Conservation (phyloP, 345 rosid genomes). For the Populus simonii region DNA sequence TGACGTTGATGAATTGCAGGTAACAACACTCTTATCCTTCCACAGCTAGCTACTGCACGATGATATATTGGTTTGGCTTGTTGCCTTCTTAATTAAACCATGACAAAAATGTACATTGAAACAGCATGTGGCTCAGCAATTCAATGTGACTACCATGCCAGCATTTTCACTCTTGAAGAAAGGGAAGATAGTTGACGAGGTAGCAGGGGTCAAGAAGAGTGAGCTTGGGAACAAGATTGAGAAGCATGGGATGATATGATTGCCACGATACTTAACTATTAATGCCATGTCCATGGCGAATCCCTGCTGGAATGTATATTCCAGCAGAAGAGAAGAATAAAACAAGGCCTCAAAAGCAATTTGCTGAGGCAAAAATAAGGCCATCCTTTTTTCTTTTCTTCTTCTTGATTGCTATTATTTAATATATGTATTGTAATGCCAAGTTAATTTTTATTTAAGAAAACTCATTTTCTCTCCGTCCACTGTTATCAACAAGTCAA, state of each 20-base stretch:
- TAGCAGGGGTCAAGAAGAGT: slow-evolving; percentile 52
- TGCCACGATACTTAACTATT: background rate
- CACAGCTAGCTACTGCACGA: background rate
- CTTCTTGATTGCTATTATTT: too few relatives aligned
- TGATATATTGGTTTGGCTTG: background rate
- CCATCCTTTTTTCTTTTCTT: background rate
- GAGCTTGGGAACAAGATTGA: slow-evolving; percentile 60
- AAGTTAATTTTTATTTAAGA: background rate
- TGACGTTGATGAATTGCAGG: slow-evolving; percentile 59
- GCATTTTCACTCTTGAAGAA: slow-evolving; percentile 57
- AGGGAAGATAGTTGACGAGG: slow-evolving; percentile 54
- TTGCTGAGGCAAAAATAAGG: background rate
- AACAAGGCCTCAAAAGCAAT: background rate
- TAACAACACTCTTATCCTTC: slow-evolving; percentile 16
- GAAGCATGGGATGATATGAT: slow-evolving; percentile 28
- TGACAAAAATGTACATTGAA: background rate
- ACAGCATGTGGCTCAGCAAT: slow-evolving; percentile 50
- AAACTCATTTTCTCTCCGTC: background rate
- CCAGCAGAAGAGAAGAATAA: background rate
- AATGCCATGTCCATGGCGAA: background rate
- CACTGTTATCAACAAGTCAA: background rate
- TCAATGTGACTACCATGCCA: slow-evolving; percentile 44
- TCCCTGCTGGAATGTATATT: background rate
- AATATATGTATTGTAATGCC: background rate
- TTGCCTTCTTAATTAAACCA: background rate